Base-by-base conservation (phyloP, 495 filamentous ascomycete species). In the Penicillium cataractarum region DNA sequence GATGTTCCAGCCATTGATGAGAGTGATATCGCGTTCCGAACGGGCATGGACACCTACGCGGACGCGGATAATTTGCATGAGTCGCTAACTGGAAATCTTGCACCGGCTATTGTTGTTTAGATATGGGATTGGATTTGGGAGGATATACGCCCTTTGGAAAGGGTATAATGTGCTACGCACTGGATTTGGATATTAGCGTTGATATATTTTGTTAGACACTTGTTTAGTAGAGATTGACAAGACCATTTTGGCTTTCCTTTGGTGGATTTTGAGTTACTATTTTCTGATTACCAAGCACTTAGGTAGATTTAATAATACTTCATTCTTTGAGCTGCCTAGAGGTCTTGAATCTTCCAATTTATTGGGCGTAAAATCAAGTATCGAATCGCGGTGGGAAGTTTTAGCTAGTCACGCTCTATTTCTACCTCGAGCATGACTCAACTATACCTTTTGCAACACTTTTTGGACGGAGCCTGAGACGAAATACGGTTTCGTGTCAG, bases 21-120 rank as follows among this genome's bases (percentile, higher is more conserved):
- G 37, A 39, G 37, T 13, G n/a, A 26, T 39, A 42, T 54, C 8
- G 13, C 62, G 26, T 26, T 55, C 42, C 57, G 50, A 6, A 59
- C 62, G 32, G 57, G 37, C 4, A 50, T 59, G 42, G 57, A 55
- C 13, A 40, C 15, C 44, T 60, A 44, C 4, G 33, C 24, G 29
- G 62, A 56, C 27, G 44, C 58, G 49, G 42, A 64, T 42, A 51
- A 55, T 54, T 13, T 64, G 62, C 33, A 54, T 13, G 62, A 64
- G 15, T 49, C 56, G 17, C 17, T 64, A 24, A 35, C 42, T 1
- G 31, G 56, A 7, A 51, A 29, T n/a, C n/a, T 64, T 55, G 55
- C 62, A 0, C 50, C 51, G 6, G 57, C 57, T 4, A 64, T 64
- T 56, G 42, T 51, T 39, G 62, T 64, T 21, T 64, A 57, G 52